Evolutionary conservation across 352 stramenopile species (phyloP).

Genomic region (Pythium folliculosum): DNA sequence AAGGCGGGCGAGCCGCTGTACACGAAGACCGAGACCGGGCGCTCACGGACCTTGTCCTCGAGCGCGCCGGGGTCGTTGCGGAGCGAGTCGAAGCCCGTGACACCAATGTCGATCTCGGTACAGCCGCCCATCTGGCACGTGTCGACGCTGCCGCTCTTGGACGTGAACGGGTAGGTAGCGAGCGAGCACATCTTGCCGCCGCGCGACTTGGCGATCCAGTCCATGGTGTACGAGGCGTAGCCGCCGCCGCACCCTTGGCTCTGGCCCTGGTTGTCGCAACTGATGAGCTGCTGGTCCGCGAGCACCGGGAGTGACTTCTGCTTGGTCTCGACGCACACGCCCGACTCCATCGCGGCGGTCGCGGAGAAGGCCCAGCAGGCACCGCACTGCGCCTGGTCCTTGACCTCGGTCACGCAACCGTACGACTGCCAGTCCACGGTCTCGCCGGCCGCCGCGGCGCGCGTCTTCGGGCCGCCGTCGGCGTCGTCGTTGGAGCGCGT

Average conservation of each 20-base stretch:
- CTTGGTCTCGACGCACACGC: constrained; percentile 44
- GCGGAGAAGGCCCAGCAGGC: constrained; percentile 67
- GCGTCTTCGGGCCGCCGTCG: constrained; percentile 40
- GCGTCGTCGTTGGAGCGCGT: constrained; percentile 3
- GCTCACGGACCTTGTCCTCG: constrained; percentile 48
- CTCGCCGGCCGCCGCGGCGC: constrained; percentile 41
- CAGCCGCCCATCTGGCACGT: constrained; percentile 41
- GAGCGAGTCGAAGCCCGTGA: constrained; percentile 51
- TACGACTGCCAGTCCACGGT: constrained; percentile 68
- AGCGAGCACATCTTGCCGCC: constrained; percentile 56
- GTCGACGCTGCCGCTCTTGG: constrained; percentile 35
- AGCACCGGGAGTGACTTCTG: constrained; percentile 40
- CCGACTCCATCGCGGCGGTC: constrained; percentile 58
- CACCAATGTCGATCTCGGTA: constrained; percentile 45
- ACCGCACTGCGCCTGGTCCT: constrained; percentile 55
- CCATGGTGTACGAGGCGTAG: constrained; percentile 57
- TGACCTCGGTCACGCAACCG: constrained; percentile 74
- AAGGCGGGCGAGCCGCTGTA: constrained; percentile 63
- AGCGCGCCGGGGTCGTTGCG: constrained; percentile 39
- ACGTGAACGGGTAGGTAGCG: constrained; percentile 54
- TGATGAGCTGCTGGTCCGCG: constrained; percentile 72
- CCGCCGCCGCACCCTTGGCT: constrained; percentile 61
- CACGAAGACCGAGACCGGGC: constrained; percentile 60
- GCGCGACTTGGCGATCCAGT: constrained; percentile 53
- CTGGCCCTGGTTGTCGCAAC: constrained; percentile 51